Evolutionary conservation across 208 protist species (phyloP).

Genomic region (Crithidia sp.): DNA sequence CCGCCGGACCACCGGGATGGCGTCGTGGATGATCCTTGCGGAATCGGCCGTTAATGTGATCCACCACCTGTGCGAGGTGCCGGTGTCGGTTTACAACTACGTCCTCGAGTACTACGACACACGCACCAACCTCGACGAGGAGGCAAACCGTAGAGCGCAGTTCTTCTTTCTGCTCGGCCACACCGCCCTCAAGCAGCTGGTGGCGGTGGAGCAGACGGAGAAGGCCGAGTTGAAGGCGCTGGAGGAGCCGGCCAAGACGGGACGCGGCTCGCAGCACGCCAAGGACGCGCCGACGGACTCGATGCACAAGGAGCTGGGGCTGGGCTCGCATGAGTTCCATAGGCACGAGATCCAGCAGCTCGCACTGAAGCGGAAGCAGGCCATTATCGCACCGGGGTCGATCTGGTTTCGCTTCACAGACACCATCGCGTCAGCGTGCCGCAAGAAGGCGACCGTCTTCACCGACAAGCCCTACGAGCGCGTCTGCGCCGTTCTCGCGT

Average conservation of each 20-base stretch:
- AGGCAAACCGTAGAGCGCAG: constrained; percentile 64
- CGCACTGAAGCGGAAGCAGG: constrained; percentile 61
- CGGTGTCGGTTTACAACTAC: constrained; percentile 79
- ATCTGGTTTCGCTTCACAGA: constrained; percentile 67
- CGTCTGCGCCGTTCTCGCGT: constrained; percentile 80
- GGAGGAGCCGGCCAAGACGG: constrained; percentile 41
- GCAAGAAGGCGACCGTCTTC: constrained; percentile 47
- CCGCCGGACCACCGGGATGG: constrained; percentile 68
- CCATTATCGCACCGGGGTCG: constrained; percentile 78
- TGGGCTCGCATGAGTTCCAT: constrained; percentile 79
- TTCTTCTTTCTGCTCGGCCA: constrained; percentile 74
- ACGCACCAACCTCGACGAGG: constrained; percentile 9
- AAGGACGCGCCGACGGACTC: constrained; percentile 46
- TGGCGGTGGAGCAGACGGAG: constrained; percentile 82
- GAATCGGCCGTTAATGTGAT: constrained; percentile 73
- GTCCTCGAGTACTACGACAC: constrained; percentile 69
- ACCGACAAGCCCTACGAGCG: constrained; percentile 56
- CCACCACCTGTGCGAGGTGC: constrained; percentile 77
- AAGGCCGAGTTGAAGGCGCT: constrained; percentile 77
- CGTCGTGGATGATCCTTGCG: constrained; percentile 83
- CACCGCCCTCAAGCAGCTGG: constrained; percentile 88
- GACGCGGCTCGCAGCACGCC: constrained; percentile 12
- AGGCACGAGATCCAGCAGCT: constrained; percentile 88
- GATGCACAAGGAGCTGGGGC: constrained; percentile 89
- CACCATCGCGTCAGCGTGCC: constrained; percentile 60